Percentiles rank a stretch among this genome's conserved stretches.
Evolutionary conservation across 805 yeast genomes (phyloP).

Genomic region (Candida loeiensis): DNA sequence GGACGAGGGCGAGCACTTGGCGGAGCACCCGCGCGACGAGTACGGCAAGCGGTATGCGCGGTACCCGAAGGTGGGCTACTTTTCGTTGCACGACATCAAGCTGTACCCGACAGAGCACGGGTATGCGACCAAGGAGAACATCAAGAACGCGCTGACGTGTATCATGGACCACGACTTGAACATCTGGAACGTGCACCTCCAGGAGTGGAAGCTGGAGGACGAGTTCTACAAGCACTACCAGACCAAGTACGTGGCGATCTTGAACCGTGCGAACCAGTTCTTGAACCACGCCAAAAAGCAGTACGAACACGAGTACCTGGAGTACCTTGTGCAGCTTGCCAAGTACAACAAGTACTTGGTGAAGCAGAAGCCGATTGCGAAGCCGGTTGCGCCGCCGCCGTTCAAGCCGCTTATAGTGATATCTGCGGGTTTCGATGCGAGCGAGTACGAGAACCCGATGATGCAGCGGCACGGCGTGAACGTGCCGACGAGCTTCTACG

Average conservation of each 20-base stretch:
- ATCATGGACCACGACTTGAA: slow-evolving; percentile 71
- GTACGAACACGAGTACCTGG: slow-evolving; percentile 34
- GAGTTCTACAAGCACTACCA: slow-evolving; percentile 65
- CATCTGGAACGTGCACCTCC: slow-evolving; percentile 81
- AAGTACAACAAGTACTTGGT: slow-evolving; percentile 30
- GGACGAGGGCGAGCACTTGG: slow-evolving; percentile 33
- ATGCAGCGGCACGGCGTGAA: slow-evolving; percentile 84
- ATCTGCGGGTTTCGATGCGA: slow-evolving; percentile 87
- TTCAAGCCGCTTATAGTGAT: slow-evolving; percentile 56
- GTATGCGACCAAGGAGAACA: slow-evolving; percentile 65
- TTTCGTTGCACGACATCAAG: slow-evolving; percentile 79
- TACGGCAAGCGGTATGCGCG: slow-evolving; percentile 44
- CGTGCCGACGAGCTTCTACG: slow-evolving; percentile 77
- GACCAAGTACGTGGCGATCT: slow-evolving; percentile 55
- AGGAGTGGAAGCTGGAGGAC: slow-evolving; percentile 57
- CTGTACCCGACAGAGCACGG: slow-evolving; percentile 83
- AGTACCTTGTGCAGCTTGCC: slow-evolving; percentile 22
- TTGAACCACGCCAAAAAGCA: slow-evolving; percentile 47
- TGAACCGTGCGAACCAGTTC: slow-evolving; percentile 65
- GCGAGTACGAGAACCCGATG: slow-evolving; percentile 74
- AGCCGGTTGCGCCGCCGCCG: slow-evolving; percentile 35
- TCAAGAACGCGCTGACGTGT: slow-evolving; percentile 76
- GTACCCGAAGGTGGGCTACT: slow-evolving; percentile 71
- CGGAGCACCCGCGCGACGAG: slow-evolving; percentile 41
- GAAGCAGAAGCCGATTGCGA: slow-evolving; percentile 23